Evolutionary conservation across 768 basidiomycete genomes (phyloP).

Genomic region (Leccinum olivaceopallidum): DNA sequence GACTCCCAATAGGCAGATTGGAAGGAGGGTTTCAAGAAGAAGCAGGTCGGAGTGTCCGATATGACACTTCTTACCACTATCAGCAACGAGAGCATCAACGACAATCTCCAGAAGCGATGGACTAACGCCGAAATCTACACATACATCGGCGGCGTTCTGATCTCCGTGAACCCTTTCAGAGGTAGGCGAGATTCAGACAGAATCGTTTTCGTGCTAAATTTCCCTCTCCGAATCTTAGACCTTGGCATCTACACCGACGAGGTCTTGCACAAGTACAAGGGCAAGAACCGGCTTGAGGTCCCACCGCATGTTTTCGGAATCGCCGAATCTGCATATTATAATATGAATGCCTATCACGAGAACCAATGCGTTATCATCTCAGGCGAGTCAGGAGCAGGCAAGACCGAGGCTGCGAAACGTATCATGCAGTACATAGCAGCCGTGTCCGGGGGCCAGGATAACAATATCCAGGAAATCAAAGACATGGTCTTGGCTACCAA

Average conservation of each 20-base stretch:
- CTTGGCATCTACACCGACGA: conserved; percentile 98
- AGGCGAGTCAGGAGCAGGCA: conserved; percentile 98
- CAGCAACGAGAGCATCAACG: conserved; percentile 97
- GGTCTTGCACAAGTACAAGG: conserved; percentile 79
- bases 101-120: conserved; percentile 97
- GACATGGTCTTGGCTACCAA: conserved; percentile 99
- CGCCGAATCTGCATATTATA: conserved; percentile 96
- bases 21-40: conserved; percentile 99
- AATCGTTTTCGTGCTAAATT: conserved; percentile 7
- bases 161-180: conserved; percentile 99
- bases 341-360: conserved; percentile 99
- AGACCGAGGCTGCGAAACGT: conserved; percentile 98
- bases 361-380: conserved; percentile 99
- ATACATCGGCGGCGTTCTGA: conserved; percentile 96
- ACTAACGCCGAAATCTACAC: conserved; percentile 96
- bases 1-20: conserved; percentile 78
- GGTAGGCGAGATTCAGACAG: conserved; percentile 45
- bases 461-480: conserved; percentile 95
- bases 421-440: conserved; percentile 99
- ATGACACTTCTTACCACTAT: conserved; percentile 98
- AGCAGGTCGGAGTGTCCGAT: conserved; percentile 95
- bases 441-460: conserved; percentile 85
- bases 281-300: conserved; percentile 97
- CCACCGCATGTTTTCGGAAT: conserved; percentile 98
- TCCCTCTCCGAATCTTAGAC: conserved; percentile 47